A percentile compares a stretch with the other conserved stretches of the same genome.
Conservation (phyloP, 495 filamentous ascomycete species). For the Acidomyces sp. region DNA sequence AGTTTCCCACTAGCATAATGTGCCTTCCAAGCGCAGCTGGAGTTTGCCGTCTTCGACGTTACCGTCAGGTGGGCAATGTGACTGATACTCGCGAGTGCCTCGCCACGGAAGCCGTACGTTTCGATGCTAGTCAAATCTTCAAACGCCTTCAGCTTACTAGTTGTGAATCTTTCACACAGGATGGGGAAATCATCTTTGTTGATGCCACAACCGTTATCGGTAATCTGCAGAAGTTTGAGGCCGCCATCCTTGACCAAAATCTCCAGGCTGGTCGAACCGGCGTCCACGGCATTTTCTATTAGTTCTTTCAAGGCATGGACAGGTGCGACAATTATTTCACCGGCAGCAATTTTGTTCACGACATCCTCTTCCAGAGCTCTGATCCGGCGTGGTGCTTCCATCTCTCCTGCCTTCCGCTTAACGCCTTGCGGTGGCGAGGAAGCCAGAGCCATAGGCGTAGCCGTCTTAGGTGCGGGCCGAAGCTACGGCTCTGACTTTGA, state of each 20-base stretch:
- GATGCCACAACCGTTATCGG: slow-evolving; percentile 95
- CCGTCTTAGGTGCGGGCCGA: no score
- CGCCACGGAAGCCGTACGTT: slow-evolving; percentile 95
- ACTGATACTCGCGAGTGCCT: slow-evolving; percentile 95
- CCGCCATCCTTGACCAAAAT: slow-evolving; percentile 91
- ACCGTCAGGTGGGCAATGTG: slow-evolving; percentile 94
- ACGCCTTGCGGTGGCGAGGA: slow-evolving; percentile 38
- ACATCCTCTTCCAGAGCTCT: slow-evolving; percentile 91
- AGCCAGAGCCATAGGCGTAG: no score
- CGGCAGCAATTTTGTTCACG: slow-evolving; percentile 98
- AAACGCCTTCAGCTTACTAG: slow-evolving; percentile 88
- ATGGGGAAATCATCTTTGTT: slow-evolving; percentile 80
- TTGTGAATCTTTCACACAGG: slow-evolving; percentile 92
- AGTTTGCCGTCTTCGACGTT: slow-evolving; percentile 84
- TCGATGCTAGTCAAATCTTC: slow-evolving; percentile 85
- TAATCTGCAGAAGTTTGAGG: slow-evolving; percentile 93
- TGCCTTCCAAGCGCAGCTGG: slow-evolving; percentile 78
- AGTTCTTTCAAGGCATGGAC: slow-evolving; percentile 96
- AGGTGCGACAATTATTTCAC: slow-evolving; percentile 95
- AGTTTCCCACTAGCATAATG: slow-evolving; percentile 78
- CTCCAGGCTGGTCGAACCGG: slow-evolving; percentile 82
- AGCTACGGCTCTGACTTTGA: background rate
- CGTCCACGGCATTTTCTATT: slow-evolving; percentile 96
- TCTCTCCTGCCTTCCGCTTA: slow-evolving; percentile 49
- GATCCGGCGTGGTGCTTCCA: slow-evolving; percentile 51